These are phyloP conservation scores for Cyanodermella asteris DNA, from an alignment of 2,329 filamentous ascomycete species.

Conservation along the genomic window DNA sequence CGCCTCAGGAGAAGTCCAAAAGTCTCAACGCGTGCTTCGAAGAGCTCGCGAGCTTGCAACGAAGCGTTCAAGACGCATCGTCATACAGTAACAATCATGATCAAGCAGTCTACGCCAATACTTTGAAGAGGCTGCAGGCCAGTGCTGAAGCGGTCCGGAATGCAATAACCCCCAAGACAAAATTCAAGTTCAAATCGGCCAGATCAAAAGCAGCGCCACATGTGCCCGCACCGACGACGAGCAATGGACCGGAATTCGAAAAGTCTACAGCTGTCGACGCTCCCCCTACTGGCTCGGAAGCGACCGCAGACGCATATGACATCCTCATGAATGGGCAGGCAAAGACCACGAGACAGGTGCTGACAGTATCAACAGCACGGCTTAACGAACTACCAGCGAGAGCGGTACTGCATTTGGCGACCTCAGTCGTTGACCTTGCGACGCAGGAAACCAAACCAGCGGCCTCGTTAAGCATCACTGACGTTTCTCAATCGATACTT, in stretches of 20 bases:
- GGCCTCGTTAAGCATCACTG: slow-evolving; percentile 46
- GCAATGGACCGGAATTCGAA: neutral
- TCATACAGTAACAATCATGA: slow-evolving; percentile 4
- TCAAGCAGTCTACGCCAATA: no score
- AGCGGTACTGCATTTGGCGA: neutral
- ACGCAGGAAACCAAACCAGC: slow-evolving; percentile 34
- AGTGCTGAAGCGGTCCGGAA: slow-evolving; percentile 50
- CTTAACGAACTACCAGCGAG: neutral
- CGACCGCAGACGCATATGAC: slow-evolving; percentile 7
- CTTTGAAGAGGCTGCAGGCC: slow-evolving; percentile 60
- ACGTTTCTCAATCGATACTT: slow-evolving; percentile 48
- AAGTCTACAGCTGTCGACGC: neutral
- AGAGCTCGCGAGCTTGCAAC: neutral
- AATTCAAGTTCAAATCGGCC: slow-evolving; percentile 57
- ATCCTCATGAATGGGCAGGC: slow-evolving; percentile 28
- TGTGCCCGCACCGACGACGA: neutral
- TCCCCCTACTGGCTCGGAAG: slow-evolving; percentile 1
- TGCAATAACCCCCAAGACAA: slow-evolving; percentile 48
- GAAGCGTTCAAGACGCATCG: slow-evolving; percentile 1
- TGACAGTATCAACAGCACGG: neutral
- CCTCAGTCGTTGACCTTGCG: neutral
- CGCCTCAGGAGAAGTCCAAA: slow-evolving; percentile 71
- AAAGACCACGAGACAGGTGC: slow-evolving; percentile 13
- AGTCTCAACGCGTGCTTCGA: slow-evolving; percentile 57
- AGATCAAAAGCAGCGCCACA: neutral